Percentiles rank a stretch among this genome's conserved stretches.
Evolutionary conservation across 305 asterid genomes (phyloP).

Genomic region (Fraxinus floribunda): DNA sequence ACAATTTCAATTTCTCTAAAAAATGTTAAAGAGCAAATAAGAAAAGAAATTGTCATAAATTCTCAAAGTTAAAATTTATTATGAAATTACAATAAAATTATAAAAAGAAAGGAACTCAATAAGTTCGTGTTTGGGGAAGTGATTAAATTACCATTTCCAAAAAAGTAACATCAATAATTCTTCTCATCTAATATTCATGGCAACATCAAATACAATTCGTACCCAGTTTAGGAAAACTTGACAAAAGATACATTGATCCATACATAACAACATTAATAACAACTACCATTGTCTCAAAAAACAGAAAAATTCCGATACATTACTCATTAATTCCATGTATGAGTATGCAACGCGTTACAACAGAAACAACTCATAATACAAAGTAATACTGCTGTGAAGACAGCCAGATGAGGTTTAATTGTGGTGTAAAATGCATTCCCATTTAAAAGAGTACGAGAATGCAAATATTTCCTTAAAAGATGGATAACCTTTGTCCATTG

Average conservation of each 20-base stretch:
- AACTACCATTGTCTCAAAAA: background rate
- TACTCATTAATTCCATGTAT: background rate
- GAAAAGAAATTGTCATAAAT: background rate
- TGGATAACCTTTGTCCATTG: background rate
- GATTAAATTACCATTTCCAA: background rate
- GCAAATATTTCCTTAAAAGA: constrained; percentile 23
- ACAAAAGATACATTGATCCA: background rate
- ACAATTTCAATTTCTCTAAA: background rate
- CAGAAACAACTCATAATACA: constrained; percentile 25
- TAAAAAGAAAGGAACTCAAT: background rate
- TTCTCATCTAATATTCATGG: background rate
- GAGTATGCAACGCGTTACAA: background rate
- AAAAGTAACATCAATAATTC: background rate
- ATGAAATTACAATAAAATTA: background rate
- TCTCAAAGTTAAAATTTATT: background rate
- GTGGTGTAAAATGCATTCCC: constrained; percentile 28
- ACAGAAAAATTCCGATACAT: background rate
- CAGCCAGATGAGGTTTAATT: background rate
- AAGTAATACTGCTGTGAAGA: background rate
- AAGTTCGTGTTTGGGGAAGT: background rate
- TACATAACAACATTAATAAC: background rate
- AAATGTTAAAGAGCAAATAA: background rate
- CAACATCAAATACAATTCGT: background rate
- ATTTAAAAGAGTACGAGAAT: constrained; percentile 33
- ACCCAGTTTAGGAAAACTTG: background rate